Evolutionary conservation across 495 filamentous ascomycete species (phyloP).

Genomic region (Penicillium paradoxum): DNA sequence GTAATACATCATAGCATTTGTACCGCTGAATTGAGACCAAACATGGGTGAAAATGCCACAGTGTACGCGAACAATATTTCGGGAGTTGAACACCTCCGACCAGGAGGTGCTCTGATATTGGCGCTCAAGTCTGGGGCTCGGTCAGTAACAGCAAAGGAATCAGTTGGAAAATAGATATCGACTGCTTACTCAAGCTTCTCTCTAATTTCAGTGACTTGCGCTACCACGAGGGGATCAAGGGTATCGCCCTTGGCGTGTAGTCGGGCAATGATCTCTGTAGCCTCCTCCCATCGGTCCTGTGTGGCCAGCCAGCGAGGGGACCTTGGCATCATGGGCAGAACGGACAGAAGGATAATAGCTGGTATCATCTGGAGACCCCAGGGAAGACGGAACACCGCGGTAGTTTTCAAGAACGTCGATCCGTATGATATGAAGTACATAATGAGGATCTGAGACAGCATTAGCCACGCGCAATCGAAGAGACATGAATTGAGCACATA

Average conservation of each 20-base stretch:
- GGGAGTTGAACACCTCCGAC: constrained; percentile 53
- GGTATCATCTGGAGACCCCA: constrained; percentile 37
- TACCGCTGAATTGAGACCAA: constrained; percentile 71
- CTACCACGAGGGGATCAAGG: constrained; percentile 12
- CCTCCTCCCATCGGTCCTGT: constrained; percentile 53
- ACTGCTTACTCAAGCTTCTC: constrained; percentile 18
- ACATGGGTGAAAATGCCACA: constrained; percentile 71
- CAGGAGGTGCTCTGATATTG: constrained; percentile 44
- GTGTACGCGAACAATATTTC: constrained; percentile 63
- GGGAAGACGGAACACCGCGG: constrained; percentile 14
- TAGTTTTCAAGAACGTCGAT: constrained; percentile 11
- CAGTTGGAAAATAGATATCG: background rate
- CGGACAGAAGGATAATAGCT: constrained; percentile 45
- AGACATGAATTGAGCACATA: background rate
- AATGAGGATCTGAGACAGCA: constrained; percentile 13
- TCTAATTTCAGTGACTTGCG: constrained; percentile 13
- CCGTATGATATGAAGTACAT: constrained; percentile 24
- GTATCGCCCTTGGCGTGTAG: constrained; percentile 14
- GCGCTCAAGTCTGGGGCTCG: constrained; percentile 15
- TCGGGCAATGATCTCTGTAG: constrained; percentile 50
- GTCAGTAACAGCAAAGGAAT: background rate
- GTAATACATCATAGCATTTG: constrained; percentile 78
- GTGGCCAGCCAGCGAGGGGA: constrained; percentile 62
- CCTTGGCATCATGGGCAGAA: constrained; percentile 54
- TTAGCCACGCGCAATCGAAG: background rate